Conservation (phyloP, 2,329 filamentous ascomycete species). For the Cladophialophora bantiana region DNA sequence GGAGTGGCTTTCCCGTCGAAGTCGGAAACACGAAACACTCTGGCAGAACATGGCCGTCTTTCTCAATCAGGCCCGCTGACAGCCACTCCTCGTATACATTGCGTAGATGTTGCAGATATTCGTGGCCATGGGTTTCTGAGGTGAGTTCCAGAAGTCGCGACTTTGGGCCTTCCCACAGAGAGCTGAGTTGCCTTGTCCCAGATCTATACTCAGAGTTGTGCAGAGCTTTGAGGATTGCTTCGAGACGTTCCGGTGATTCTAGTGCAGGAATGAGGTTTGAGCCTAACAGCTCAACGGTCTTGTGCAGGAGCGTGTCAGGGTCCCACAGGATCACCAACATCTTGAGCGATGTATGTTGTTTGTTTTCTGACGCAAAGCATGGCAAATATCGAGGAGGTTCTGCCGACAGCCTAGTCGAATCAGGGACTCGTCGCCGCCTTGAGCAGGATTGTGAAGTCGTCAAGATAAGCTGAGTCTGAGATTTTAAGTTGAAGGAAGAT, state of each 20-base stretch:
- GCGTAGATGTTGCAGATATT: constrained; percentile 38
- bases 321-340: constrained; percentile 41
- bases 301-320: constrained; percentile 38
- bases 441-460: background rate
- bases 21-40: constrained; percentile 38
- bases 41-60: constrained; percentile 36
- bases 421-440: background rate
- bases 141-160: constrained; percentile 26
- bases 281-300: constrained; percentile 39
- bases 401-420: background rate
- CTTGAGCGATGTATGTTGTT: constrained; percentile 22
- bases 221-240: constrained; percentile 37
- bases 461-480: constrained; percentile 15
- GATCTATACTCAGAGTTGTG: constrained; percentile 31
- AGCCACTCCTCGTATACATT: constrained; percentile 37
- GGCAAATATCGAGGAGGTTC: constrained; percentile 12
- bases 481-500: constrained; percentile 3
- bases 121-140: constrained; percentile 32
- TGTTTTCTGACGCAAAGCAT: constrained; percentile 18
- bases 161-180: constrained; percentile 14
- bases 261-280: constrained; percentile 38
- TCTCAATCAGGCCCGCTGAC: constrained; percentile 33
- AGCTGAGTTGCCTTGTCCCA: constrained; percentile 23
- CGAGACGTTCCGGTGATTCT: constrained; percentile 37
- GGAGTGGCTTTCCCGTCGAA: constrained; percentile 29